Base-by-base conservation (phyloP, 2,329 filamentous ascomycete genomes). In the Trichophaea hybrida region DNA sequence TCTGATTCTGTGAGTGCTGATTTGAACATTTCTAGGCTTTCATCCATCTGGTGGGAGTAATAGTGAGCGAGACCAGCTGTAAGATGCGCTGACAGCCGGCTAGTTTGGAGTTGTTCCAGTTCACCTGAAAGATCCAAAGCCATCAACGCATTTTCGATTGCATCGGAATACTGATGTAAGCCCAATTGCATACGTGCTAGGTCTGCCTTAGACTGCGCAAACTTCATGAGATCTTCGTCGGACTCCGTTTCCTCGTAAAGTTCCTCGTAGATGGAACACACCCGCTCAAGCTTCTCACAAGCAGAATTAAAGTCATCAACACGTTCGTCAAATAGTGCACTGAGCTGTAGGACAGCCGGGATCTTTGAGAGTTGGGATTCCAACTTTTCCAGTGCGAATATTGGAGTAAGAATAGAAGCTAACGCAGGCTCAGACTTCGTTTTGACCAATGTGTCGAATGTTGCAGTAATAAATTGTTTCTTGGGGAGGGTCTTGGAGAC, bases 221-320 rank as follows among this genome's bases (percentile, higher is more conserved):
- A 95, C 24, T 78, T 81, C 5, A 81, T 82, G 10, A 97, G 80
- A 4, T 87, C 80, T 8, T 82, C 74, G 0, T 82, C 71, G 0
- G 88, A 91, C 71, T 97, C 90, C 0, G 85, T 86, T 5, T 80
- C 77, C 72, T 97, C 91, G 69, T 90, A 98, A 58, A 90, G 83
- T 5, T 81, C 77, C 73, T 97, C 91, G 5, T 91, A 79, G 0
- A 74, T 75, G 4, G 77, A 74, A 67, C 86, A 91, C 6, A 94
- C 79, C 24, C 76, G 73, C 55, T 81, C 79, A 0, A 97, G 74
- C 1, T 76, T 80, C 32, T 75, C 71, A 33, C 85, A 81, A 1
- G 88, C 83, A 33, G 79, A 78, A 1, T 73, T 69, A 63, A 80
- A 79, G 67, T 94, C 84, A 15, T 82, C 78, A 2, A 86, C 83